phyloP scores from a whole-genome alignment of 73 alveolate genomes.

The Stentor roeselii region DNA sequence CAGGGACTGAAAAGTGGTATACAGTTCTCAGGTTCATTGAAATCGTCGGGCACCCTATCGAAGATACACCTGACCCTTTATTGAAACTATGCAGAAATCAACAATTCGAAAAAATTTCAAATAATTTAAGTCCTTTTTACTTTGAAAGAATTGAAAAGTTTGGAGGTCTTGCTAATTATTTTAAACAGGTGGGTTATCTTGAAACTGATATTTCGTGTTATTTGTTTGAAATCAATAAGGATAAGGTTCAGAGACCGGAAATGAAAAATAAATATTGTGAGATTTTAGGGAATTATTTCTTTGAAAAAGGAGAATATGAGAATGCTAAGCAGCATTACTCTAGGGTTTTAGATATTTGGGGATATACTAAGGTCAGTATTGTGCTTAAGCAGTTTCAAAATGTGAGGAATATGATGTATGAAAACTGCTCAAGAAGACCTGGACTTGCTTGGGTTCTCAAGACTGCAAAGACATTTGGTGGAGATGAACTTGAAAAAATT shows the following conservation, averaged over 20 bases:
- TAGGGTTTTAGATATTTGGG: neutral
- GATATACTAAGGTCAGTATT: neutral
- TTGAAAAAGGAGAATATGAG: neutral
- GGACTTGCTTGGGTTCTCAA: neutral
- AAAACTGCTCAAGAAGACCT: neutral
- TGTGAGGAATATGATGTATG: neutral
- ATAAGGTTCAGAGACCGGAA: neutral
- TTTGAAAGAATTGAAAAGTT: neutral
- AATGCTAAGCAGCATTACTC: neutral
- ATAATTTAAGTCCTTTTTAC: neutral
- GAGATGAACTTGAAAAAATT: too few species aligned
- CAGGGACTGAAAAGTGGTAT: conserved; percentile 4
- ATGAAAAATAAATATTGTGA: neutral
- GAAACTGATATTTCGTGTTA: neutral
- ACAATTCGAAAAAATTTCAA: neutral
- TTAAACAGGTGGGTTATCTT: neutral
- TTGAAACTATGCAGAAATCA: neutral
- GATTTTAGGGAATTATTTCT: neutral
- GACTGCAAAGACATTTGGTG: neutral
- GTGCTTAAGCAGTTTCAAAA: neutral
- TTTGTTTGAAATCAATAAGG: neutral
- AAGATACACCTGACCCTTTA: neutral
- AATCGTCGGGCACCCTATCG: neutral
- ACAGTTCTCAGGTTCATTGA: neutral
- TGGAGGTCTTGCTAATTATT: neutral